Percentiles rank a stretch among this genome's conserved stretches.
phyloP scores from a whole-genome alignment of 768 basidiomycete genomes.

The Russula earlei region DNA sequence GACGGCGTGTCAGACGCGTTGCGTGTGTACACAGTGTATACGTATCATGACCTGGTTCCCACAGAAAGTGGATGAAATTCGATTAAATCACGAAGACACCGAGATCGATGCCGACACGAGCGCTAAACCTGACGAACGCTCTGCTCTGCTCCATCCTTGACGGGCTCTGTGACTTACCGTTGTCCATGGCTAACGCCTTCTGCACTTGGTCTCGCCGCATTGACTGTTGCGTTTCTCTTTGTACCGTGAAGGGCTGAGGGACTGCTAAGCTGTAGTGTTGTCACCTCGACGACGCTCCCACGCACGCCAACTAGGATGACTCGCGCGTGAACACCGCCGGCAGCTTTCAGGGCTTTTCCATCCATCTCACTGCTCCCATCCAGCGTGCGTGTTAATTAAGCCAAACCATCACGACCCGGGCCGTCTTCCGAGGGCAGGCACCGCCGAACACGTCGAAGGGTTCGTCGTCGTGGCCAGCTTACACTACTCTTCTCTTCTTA shows the following conservation, averaged over 20 bases:
- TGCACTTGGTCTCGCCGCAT: too few relatives aligned
- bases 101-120: not conserved
- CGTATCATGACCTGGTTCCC: too few relatives aligned
- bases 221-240: too few relatives aligned
- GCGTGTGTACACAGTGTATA: not conserved
- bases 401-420: not conserved
- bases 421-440: constrained; percentile 5
- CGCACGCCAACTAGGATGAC: not conserved
- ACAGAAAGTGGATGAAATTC: too few relatives aligned
- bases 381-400: too few relatives aligned
- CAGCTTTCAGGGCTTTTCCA: not conserved
- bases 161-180: not conserved
- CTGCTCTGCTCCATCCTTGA: not conserved
- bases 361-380: not conserved
- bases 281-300: not conserved
- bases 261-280: too few relatives aligned
- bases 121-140: not conserved
- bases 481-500: too few relatives aligned
- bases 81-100: not conserved
- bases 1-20: not conserved
- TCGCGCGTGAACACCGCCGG: not conserved
- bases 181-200: too few relatives aligned
- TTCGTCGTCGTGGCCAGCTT: too few relatives aligned
- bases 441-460: not conserved
- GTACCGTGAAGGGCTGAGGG: too few relatives aligned